A percentile compares a stretch with the other conserved stretches of the same genome.
phyloP scores from a whole-genome alignment of 495 filamentous ascomycete genomes.

The Daldinia grandis region DNA sequence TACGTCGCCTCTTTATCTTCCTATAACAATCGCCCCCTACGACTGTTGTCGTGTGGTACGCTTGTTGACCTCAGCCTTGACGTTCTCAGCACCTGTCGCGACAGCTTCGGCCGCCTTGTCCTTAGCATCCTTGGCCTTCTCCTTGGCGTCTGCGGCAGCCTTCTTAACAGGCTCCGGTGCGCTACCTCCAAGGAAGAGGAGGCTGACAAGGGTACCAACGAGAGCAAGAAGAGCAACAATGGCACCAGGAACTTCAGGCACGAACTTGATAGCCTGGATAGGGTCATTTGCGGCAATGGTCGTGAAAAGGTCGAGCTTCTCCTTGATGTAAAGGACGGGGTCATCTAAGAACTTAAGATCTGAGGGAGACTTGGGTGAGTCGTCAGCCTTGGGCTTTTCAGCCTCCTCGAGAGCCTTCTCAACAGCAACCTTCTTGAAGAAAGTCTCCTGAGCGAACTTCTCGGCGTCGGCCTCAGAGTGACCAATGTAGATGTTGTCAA shows the following conservation, averaged over 20 bases:
- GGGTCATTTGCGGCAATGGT: slow-evolving; percentile 88
- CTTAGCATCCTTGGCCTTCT: slow-evolving; percentile 74
- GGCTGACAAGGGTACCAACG: slow-evolving; percentile 72
- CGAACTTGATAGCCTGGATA: slow-evolving; percentile 85
- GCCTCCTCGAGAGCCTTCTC: slow-evolving; percentile 87
- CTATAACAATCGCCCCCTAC: slow-evolving; percentile 3
- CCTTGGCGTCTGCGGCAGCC: slow-evolving; percentile 75
- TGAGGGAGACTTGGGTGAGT: slow-evolving; percentile 67
- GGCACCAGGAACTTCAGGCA: slow-evolving; percentile 89
- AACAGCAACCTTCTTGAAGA: slow-evolving; percentile 86
- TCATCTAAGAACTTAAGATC: slow-evolving; percentile 93
- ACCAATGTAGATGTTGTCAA: slow-evolving; percentile 99
- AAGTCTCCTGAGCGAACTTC: slow-evolving; percentile 90
- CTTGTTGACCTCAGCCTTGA: slow-evolving; percentile 68
- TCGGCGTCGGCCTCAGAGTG: slow-evolving; percentile 95
- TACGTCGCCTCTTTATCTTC: neutral
- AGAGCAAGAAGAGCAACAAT: slow-evolving; percentile 73
- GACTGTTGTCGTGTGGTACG: slow-evolving; percentile 57
- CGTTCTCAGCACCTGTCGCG: slow-evolving; percentile 70
- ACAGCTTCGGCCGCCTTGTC: slow-evolving; percentile 79
- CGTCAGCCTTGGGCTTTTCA: slow-evolving; percentile 79
- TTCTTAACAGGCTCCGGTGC: slow-evolving; percentile 60
- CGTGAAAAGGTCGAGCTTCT: slow-evolving; percentile 90
- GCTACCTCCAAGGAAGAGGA: slow-evolving; percentile 54
- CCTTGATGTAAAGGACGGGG: slow-evolving; percentile 85